Base-by-base conservation (phyloP, 2,329 filamentous ascomycete species). In the Thelonectria discophora region DNA sequence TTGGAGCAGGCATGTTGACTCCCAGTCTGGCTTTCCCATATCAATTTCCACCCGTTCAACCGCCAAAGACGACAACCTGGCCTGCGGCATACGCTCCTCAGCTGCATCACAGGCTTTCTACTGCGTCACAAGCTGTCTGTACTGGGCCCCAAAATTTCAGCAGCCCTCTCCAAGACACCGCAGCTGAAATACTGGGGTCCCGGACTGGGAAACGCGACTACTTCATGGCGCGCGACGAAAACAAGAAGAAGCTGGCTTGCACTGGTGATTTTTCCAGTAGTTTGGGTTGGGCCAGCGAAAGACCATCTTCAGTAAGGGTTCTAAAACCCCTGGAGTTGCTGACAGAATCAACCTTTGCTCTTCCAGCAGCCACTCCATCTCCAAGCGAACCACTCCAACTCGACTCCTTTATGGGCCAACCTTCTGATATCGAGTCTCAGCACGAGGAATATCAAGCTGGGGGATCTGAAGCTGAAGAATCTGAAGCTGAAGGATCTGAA, bases 221-320 rank as follows among this genome's bases (percentile, higher is more conserved):
- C 52, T 81, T 81, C 52, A 69, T 68, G 3, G 79, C 80, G 6
- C 72, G 80, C 24, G 79, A 78, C 48, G 66, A 72, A 20, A 81
- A 80, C 54, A 76, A 72, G 43, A 53, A 47, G 5, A 60, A 61
- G 24, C 58, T 57, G 1, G 10, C 65, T 48, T 11, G 55, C 54
- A 20, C 39, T 58, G 17, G 62, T 37, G 42, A 58, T 27, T 34
- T 63, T 39, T 39, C 27, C 40, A 32, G 53, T 45, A 10, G 27
- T n/a, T 34, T 57, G 4, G 12, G 20, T 17, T 17, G 55, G n/a
- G 15, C 50, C 34, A 32, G 30, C 11, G 27, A 8, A 7, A 9
- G 6, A 7, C 7, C 27, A 30, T n/a, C 37, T 13, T 4, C 49
- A n/a, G n/a, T n/a, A 1, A 32, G 47, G 13, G 11, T 45, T 9